Base-by-base conservation (phyloP, 306 rosid genomes). In the Prunus padus region DNA sequence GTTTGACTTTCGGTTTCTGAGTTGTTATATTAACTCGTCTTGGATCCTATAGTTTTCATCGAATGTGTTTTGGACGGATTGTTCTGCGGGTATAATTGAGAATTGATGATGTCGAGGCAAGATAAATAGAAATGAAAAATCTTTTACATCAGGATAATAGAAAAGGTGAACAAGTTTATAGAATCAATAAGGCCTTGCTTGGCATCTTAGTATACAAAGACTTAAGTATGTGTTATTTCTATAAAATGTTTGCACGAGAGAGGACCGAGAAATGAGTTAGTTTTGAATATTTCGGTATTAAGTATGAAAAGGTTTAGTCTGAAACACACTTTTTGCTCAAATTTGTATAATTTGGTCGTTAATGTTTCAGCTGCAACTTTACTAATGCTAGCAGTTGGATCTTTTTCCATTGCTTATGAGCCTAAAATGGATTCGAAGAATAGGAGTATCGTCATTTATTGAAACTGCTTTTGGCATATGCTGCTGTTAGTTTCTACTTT, bases 1-100 rank as follows among this genome's bases (percentile, higher is more conserved):
- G 98, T 92, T 63, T 69, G 70, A 16, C 20, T 65, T 65, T 72
- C 56, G 25, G 52, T 55, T 62, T 82, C 4, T 55, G 5, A 3
- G 1, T 69, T 51, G 25, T 31, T 46, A 46, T 46, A 12, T 59
- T 33, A 46, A 14, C 47, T 25, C 0, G 31, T 46, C 25, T 50
- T n/a, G n/a, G 30, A 18, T 54, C 23, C 15, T 73, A 1, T 46
- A 71, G 33, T 45, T 56, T 40, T 67, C 44, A 13, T 65, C 52
- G 30, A 66, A 56, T 56, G 62, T 2, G 13, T 8, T 61, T 28
- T 61, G 70, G 49, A 64, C 28, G 70, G 56, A 67, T 56, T 56
- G n/a, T n/a, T n/a, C n/a, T n/a, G n/a, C n/a, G n/a, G n/a, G n/a
- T n/a, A n/a, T n/a, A n/a, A n/a, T n/a, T n/a, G n/a, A n/a, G n/a